Evolutionary conservation across 2,329 filamentous ascomycete species (phyloP), one percentile per base, ranked within the genome.

Genomic region (Pestalotiopsis sp.): DNA sequence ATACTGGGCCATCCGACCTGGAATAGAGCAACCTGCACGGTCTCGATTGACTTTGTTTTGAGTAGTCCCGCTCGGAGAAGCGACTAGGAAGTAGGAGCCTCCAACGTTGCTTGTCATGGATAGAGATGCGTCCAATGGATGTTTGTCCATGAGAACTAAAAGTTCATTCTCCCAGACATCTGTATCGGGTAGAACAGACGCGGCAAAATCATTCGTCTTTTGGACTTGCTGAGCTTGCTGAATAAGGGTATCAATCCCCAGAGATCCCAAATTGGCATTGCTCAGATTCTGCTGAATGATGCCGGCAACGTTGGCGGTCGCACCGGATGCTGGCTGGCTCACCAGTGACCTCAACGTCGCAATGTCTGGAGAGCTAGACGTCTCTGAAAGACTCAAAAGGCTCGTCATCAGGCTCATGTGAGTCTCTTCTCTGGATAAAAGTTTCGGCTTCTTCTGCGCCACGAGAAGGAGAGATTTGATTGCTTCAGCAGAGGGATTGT

Each of bases 1-100:
- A 76, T 94, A 97, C 62, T 91, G 83, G 1, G 91, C 89, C 81
- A 97, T 92, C 66, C 95, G 86, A 14, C 93, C 87, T 1, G 93
- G 89, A 66, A 92, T 83, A 1, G 93, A 93, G 39, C 90, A 88
- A 0, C 92, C 92, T 70, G 88, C 86, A 3, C 85, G 82, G 75
- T 97, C 94, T 57, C 91, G 84, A 39, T 77, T 67, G 67, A 2
- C 61, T 20, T 52, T 67, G n/a, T 60, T 14, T n/a, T 70, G 69
- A 59, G 68, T 71, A 4, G 20, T 40, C 4, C 35, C 22, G 30
- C 74, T 66, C 0, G 75, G 66, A 4, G 73, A 71, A 11, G 81
- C 76, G 0, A 91, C 83, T 3, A 97, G 80, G 71, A 91, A 89
- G 5, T 92, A 86, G 0, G 88, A 88, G 3, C 93, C 93, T 0